These are phyloP conservation scores for Warburgia ugandensis DNA, from an alignment of 164 flowering plant species.

Conservation along the genomic window DNA sequence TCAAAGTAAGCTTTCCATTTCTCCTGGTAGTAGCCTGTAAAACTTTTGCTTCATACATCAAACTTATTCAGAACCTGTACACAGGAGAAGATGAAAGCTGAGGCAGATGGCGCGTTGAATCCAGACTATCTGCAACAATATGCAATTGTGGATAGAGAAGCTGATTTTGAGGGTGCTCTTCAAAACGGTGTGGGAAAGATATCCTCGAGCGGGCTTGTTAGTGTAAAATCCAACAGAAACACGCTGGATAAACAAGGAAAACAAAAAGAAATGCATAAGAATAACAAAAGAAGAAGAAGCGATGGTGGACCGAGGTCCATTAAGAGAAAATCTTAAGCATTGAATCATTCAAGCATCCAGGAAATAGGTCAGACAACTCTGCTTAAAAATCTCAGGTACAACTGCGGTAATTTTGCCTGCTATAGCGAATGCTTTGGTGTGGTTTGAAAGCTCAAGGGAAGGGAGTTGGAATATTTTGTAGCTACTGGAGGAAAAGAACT, in stretches of 20 bases:
- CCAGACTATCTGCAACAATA: conserved; percentile 60
- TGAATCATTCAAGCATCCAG: background rate
- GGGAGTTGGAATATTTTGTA: too few species aligned
- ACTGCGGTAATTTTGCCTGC: too few species aligned
- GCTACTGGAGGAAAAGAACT: too few species aligned
- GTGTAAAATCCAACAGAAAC: conserved; percentile 52
- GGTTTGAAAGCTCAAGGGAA: too few species aligned
- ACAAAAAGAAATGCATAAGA: conserved; percentile 28
- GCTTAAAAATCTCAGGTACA: too few species aligned
- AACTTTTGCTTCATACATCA: background rate
- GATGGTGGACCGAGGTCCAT: conserved; percentile 40
- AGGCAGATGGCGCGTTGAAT: conserved; percentile 32
- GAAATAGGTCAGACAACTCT: background rate
- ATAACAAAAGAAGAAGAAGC: conserved; percentile 42
- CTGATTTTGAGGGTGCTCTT: conserved; percentile 67
- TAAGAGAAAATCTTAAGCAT: conserved; percentile 36
- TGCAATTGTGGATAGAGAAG: conserved; percentile 63
- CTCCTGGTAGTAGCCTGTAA: background rate
- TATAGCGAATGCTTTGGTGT: too few species aligned
- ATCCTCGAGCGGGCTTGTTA: conserved; percentile 51
- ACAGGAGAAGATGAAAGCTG: conserved; percentile 74
- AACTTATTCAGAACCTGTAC: conserved; percentile 2
- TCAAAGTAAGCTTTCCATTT: conserved; percentile 32
- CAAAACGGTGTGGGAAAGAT: conserved; percentile 48
- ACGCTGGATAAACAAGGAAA: conserved; percentile 37